phyloP scores from a whole-genome alignment of 768 basidiomycete genomes.

The Coprinopsis strossmayeri region DNA sequence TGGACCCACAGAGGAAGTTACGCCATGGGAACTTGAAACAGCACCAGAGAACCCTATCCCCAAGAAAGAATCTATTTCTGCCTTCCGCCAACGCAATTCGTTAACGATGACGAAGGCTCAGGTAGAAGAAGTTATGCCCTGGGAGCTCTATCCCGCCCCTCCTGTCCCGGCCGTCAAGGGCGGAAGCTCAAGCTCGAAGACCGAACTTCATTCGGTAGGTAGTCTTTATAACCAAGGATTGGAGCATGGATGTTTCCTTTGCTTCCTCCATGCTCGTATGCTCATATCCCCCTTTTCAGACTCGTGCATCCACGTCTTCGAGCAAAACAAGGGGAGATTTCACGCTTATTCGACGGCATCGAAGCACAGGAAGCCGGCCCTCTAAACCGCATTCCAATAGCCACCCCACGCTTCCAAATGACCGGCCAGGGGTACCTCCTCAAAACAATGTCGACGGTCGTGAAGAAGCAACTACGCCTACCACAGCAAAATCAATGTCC shows the following conservation, averaged over 20 bases:
- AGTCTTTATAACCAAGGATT: not conserved
- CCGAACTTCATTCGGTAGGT: conserved; percentile 12
- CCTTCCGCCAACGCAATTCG: conserved; percentile 16
- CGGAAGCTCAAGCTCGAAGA: conserved; percentile 5
- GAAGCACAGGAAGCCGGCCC: conserved; percentile 13
- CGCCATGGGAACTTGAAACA: conserved; percentile 24
- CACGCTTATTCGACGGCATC: conserved; percentile 15
- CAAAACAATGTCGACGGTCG: not conserved
- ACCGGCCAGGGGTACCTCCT: not conserved
- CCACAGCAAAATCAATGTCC: not conserved
- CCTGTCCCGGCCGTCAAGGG: conserved; percentile 7
- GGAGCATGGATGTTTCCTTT: not conserved
- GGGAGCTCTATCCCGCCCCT: conserved; percentile 25
- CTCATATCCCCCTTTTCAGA: conserved; percentile 13
- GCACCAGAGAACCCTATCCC: not conserved
- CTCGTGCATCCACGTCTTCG: conserved; percentile 22
- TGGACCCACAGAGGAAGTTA: conserved; percentile 22
- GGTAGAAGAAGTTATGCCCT: conserved; percentile 25
- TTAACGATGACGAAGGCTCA: conserved; percentile 17
- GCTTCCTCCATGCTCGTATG: not conserved
- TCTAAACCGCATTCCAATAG: conserved; percentile 6
- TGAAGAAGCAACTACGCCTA: not conserved
- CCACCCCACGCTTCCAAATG: not conserved
- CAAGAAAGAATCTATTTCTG: conserved; percentile 6
- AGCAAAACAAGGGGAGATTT: conserved; percentile 21